Evolutionary conservation across 2,329 filamentous ascomycete species (phyloP).

Genomic region (Hawksworthiomyces lignivorus): DNA sequence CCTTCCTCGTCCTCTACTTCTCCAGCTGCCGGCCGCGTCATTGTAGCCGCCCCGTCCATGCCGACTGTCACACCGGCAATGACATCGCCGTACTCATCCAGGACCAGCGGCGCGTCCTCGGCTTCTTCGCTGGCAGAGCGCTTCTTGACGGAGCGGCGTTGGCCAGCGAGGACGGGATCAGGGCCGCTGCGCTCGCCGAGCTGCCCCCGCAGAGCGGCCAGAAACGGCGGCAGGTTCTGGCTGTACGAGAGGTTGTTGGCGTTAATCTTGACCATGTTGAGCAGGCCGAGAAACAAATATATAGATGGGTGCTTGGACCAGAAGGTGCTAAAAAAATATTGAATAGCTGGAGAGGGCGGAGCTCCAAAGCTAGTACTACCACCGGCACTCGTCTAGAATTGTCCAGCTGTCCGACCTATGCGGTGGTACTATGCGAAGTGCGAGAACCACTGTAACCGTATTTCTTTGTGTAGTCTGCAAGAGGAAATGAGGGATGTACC

Average conservation of each 20-base stretch:
- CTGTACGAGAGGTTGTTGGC: constrained; percentile 64
- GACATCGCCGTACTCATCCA: constrained; percentile 65
- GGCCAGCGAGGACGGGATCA: constrained; percentile 43
- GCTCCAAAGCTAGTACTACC: too few relatives aligned
- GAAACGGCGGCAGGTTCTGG: constrained; percentile 51
- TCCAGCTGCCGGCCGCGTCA: constrained; percentile 13
- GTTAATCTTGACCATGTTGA: constrained; percentile 49
- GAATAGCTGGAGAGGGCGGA: too few relatives aligned
- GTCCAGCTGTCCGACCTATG: too few relatives aligned
- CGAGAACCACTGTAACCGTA: too few relatives aligned
- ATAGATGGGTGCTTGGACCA: too few relatives aligned
- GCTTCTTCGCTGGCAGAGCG: constrained; percentile 60
- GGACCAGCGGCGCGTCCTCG: constrained; percentile 67
- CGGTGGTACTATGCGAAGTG: too few relatives aligned
- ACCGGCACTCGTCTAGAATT: too few relatives aligned
- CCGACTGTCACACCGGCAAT: constrained; percentile 32
- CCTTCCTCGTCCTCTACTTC: neutral
- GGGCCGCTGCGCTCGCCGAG: constrained; percentile 41
- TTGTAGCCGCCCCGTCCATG: constrained; percentile 35
- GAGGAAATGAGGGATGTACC: too few relatives aligned
- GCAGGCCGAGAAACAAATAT: neutral
- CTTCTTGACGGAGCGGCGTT: constrained; percentile 43
- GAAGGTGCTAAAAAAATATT: too few relatives aligned
- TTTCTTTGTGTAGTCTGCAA: too few relatives aligned
- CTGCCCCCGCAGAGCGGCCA: constrained; percentile 48